Base-by-base conservation (phyloP, 257 asterid species). In the Nemophila menziesii region DNA sequence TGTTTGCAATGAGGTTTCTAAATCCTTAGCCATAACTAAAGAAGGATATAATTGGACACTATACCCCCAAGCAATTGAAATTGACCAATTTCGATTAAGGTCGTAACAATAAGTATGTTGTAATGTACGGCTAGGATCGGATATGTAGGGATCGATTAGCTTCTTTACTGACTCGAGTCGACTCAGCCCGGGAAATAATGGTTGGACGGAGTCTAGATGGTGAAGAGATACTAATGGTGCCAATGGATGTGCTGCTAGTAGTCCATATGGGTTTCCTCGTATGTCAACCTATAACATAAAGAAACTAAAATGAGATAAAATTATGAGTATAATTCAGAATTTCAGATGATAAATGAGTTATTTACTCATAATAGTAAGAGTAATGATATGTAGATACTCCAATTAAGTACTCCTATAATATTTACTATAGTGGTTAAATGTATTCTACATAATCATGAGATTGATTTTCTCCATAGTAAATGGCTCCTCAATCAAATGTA, bases 11-110 rank as follows among this genome's bases (percentile, higher is more conserved):
- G 94, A 86, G 4, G 84, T 86, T 51, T 56, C 73, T 44, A 86
- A 21, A 7, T 74, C 89, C 17, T 55, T 61, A 0, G 77, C 72
- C 1, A 61, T 48, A 22, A 72, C 42, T 11, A 73, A 5, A 29
- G 3, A 43, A 1, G 93, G 92, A 65, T 76, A 76, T 5, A 86
- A 16, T 29, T 78, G 94, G 27, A 82, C 57, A 16, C 64, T 57
- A 64, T 82, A 82, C 34, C 96, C 96, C 96, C 96, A 82, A 0
- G 92, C 56, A 1, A 86, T 20, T 0, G 90, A 76, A 11, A 82
- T 5, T 1, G 96, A 61, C 94, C 96, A 86, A 8, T 72, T 68
- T 20, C 72, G 63, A 6, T 46, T 29, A 9, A 44, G 22, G 62
- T 86, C 82, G 46, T 86, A 66, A 56, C 94, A 74, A 56, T 78